Evolutionary conservation across 2,329 filamentous ascomycete genomes (phyloP).

Genomic region (Chalaropsis thielavioides): DNA sequence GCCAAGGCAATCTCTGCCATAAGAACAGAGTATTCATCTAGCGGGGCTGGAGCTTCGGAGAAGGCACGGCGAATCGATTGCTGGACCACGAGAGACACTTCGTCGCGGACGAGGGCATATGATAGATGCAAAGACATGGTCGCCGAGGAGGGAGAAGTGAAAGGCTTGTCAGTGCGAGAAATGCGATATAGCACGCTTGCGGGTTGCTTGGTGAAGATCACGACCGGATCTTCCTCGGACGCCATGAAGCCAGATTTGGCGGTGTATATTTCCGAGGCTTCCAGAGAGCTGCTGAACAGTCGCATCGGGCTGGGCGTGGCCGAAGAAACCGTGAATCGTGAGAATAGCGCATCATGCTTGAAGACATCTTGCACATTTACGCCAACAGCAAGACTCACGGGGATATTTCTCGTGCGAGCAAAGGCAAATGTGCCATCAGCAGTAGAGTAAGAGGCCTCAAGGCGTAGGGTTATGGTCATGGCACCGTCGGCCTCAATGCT

Average conservation of each 20-base stretch:
- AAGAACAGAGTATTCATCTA: constrained; percentile 35
- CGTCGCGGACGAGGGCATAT: constrained; percentile 64
- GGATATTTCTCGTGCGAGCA: constrained; percentile 46
- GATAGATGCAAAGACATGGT: constrained; percentile 54
- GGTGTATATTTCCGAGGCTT: constrained; percentile 54
- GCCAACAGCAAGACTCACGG: constrained; percentile 66
- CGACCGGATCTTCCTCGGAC: constrained; percentile 36
- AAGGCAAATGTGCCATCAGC: constrained; percentile 46
- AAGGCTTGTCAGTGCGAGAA: constrained; percentile 32
- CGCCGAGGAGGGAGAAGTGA: constrained; percentile 22
- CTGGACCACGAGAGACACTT: constrained; percentile 43
- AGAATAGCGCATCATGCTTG: constrained; percentile 68
- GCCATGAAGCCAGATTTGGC: constrained; percentile 41
- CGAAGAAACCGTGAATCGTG: constrained; percentile 79
- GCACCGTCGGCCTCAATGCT: constrained; percentile 47
- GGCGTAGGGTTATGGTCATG: constrained; percentile 52
- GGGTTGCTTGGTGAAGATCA: constrained; percentile 69
- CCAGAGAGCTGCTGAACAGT: constrained; percentile 54
- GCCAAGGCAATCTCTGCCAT: constrained; percentile 31
- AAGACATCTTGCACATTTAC: constrained; percentile 97
- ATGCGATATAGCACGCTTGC: constrained; percentile 72
- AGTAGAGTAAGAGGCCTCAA: constrained; percentile 65
- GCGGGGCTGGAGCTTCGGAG: constrained; percentile 20
- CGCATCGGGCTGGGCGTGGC: constrained; percentile 60
- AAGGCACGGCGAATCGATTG: constrained; percentile 30